Evolutionary conservation across 495 filamentous ascomycete species (phyloP), one percentile per base, ranked within the genome.

Genomic region (Annulohypoxylon bovei): DNA sequence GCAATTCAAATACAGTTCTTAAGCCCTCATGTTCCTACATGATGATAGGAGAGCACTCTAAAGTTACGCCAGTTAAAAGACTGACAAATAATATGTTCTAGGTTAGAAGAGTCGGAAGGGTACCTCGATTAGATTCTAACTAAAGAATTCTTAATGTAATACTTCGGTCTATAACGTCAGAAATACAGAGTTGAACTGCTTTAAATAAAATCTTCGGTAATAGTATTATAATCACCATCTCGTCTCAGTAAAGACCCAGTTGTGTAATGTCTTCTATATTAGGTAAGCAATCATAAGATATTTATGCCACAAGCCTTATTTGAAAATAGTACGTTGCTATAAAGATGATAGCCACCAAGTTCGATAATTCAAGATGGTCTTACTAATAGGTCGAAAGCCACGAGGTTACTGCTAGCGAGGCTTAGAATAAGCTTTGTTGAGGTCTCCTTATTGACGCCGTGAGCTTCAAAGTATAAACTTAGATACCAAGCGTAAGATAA

Each of bases 341-440:
- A n/a, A n/a, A n/a, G n/a, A n/a, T n/a, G n/a, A n/a, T n/a, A n/a
- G n/a, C n/a, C n/a, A n/a, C 32, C 7, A 35, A 35, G 32, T 35
- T 35, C 11, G 11, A 35, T 35, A 4, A 35, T 35, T 20, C n/a
- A 42, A 18, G 7, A 20, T 42, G 5, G 20, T 20, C 2, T 18
- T 7, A 20, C 33, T 2, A 7, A 11, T 35, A 35, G 12, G n/a
- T 14, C 6, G 12, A 20, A 46, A n/a, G 18, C 18, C 20, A 47
- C 11, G 20, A 25, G 12, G 2, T 6, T 3, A 6, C 4, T 25
- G 11, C 1, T 20, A 18, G 27, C n/a, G 27, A 23, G 5, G 6
- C n/a, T 30, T 53, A 18, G 8, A 16, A 52, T 40, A 57, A 57
- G 6, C 35, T 57, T 40, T 57, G 35, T 42, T 27, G 20, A 57